Evolutionary conservation across 2,329 filamentous ascomycete genomes (phyloP).

Genomic region (Penicillium sp.): DNA sequence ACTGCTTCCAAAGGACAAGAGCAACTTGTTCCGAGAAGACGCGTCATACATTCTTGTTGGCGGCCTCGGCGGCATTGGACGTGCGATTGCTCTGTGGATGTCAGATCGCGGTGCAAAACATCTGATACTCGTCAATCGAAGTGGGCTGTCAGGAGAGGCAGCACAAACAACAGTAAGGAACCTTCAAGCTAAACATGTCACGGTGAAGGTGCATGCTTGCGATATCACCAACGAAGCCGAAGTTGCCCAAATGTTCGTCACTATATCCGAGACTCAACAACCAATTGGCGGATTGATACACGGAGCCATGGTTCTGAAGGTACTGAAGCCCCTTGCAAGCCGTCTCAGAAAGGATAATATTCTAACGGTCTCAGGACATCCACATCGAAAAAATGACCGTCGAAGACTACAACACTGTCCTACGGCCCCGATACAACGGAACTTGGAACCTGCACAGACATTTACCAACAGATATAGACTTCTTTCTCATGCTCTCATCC

Average conservation of each 20-base stretch:
- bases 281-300: slow-evolving; percentile 31
- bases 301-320: slow-evolving; percentile 27
- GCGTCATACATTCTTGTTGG: slow-evolving; percentile 29
- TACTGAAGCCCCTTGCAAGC: slow-evolving; percentile 1
- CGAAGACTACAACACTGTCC: slow-evolving; percentile 30
- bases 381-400: slow-evolving; percentile 39
- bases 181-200: slow-evolving; percentile 18
- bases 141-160: slow-evolving; percentile 19
- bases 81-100: slow-evolving; percentile 41
- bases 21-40: not conserved
- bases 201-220: slow-evolving; percentile 27
- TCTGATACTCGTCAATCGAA: slow-evolving; percentile 55
- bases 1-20: not conserved
- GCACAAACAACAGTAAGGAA: slow-evolving; percentile 18
- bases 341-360: not conserved
- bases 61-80: slow-evolving; percentile 30
- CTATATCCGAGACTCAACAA: slow-evolving; percentile 6
- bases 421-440: slow-evolving; percentile 34
- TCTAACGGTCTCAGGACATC: slow-evolving; percentile 17
- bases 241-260: slow-evolving; percentile 21
- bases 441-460: slow-evolving; percentile 30
- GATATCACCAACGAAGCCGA: slow-evolving; percentile 33
- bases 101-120: slow-evolving; percentile 50
- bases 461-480: slow-evolving; percentile 32
- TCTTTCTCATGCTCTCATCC: slow-evolving; percentile 43